Conservation (phyloP, 2,329 filamentous ascomycete genomes). For the Drechslerella stenobrocha region DNA sequence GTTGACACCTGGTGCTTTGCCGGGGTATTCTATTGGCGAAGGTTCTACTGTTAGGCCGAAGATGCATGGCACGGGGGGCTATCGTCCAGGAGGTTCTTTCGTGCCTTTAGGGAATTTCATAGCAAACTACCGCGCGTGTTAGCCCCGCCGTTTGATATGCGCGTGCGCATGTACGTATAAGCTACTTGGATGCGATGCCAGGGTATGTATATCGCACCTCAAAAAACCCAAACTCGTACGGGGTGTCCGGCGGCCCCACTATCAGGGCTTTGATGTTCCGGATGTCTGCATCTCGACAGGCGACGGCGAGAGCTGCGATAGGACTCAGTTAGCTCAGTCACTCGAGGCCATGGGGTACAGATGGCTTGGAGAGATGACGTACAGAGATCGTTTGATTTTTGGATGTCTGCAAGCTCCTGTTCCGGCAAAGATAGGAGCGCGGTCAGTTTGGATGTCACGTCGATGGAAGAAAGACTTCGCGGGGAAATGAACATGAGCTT, state of each 20-base stretch:
- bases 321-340: too few species aligned
- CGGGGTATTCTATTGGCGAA: constrained; percentile 72
- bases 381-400: constrained; percentile 83
- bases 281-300: constrained; percentile 84
- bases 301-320: constrained; percentile 74
- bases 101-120: constrained; percentile 76
- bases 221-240: constrained; percentile 97
- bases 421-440: constrained; percentile 53
- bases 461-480: not conserved
- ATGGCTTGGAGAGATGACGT: constrained; percentile 55
- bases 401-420: constrained; percentile 82
- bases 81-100: constrained; percentile 10
- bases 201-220: constrained; percentile 64
- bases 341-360: too few species aligned
- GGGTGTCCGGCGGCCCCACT: constrained; percentile 88
- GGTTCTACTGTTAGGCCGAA: constrained; percentile 13
- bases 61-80: not conserved
- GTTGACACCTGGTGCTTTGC: constrained; percentile 64
- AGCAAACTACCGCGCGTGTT: constrained; percentile 63
- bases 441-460: constrained; percentile 51
- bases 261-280: constrained; percentile 85
- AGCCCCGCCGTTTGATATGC: not conserved
- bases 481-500: constrained; percentile 54
- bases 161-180: not conserved
- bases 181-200: constrained; percentile 6